Evolutionary conservation across 169 alveolate genomes (phyloP).

Genomic region (Plasmodium gonderi): DNA sequence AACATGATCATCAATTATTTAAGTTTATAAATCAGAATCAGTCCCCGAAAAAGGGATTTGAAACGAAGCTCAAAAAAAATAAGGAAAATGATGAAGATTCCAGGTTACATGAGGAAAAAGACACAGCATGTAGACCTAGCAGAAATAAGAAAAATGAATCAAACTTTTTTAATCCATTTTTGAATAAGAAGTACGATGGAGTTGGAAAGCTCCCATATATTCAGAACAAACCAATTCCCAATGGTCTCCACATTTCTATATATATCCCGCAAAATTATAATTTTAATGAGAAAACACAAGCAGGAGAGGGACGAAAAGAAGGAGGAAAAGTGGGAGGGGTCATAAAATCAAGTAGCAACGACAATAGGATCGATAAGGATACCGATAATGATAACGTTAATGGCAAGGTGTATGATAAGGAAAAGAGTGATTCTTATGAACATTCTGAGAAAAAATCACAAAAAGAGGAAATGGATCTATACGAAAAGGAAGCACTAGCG

Average conservation of each 20-base stretch:
- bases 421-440: neutral
- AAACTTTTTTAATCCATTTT: conserved; percentile 51
- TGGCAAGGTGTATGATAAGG: neutral
- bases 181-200: conserved; percentile 72
- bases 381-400: neutral
- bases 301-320: no score
- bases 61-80: neutral
- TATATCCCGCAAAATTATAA: conserved; percentile 49
- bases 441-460: neutral
- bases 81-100: neutral
- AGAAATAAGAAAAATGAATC: conserved; percentile 29
- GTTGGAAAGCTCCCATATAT: conserved; percentile 58
- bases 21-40: neutral
- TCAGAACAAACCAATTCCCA: conserved; percentile 69
- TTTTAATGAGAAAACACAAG: neutral
- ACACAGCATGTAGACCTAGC: neutral
- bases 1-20: neutral
- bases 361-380: neutral
- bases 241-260: conserved; percentile 48
- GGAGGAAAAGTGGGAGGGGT: no score
- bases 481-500: conserved; percentile 54
- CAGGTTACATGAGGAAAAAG: neutral
- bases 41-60: neutral
- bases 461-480: conserved; percentile 11
- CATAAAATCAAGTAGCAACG: no score